Percentiles rank a stretch among this genome's conserved stretches.
Conservation (phyloP, 2,329 filamentous ascomycete genomes). For the Rutstroemia sp. region DNA sequence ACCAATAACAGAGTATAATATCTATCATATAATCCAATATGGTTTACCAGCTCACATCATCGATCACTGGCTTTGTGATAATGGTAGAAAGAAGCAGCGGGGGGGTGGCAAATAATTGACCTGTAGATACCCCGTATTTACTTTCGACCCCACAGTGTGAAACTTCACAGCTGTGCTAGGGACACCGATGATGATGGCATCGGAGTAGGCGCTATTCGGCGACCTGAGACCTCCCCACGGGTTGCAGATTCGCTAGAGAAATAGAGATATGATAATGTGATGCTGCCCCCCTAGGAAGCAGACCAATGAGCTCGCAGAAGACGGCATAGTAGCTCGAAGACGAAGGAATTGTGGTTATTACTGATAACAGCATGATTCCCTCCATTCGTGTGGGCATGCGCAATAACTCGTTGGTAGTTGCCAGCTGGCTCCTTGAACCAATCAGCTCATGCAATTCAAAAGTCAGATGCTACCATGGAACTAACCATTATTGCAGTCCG, state of each 20-base stretch:
- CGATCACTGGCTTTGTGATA: not conserved
- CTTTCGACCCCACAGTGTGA: not conserved
- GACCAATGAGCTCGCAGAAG: not conserved
- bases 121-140: not conserved
- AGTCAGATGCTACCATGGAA: too few species aligned
- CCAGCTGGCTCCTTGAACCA: not conserved
- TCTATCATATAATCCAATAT: not conserved
- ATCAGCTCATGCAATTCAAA: not conserved
- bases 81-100: not conserved
- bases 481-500: too few species aligned
- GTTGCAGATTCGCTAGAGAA: not conserved
- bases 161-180: conserved; percentile 2
- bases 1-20: not conserved
- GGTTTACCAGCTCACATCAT: not conserved
- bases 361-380: not conserved
- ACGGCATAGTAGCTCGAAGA: not conserved
- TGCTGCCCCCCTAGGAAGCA: not conserved
- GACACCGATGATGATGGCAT: not conserved
- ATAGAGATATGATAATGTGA: not conserved
- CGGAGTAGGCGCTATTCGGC: not conserved
- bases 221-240: not conserved
- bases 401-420: not conserved
- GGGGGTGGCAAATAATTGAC: conserved; percentile 1
- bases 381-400: not conserved
- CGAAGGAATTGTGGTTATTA: not conserved